Evolutionary conservation across 352 stramenopile genomes (phyloP).

Genomic region (Blastocystis sp.): DNA sequence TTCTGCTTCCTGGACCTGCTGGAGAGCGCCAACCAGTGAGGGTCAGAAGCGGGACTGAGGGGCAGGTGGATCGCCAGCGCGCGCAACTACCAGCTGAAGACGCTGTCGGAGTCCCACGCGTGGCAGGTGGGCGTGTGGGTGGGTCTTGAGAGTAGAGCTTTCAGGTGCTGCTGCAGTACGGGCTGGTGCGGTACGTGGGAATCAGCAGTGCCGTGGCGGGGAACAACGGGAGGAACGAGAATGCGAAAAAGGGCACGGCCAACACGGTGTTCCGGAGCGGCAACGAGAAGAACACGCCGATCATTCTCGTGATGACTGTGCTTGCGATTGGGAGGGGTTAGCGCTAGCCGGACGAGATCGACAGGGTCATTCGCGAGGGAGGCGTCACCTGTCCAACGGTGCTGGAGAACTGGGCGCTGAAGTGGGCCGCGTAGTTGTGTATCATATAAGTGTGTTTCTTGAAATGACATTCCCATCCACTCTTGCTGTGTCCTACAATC

Average conservation of each 20-base stretch:
- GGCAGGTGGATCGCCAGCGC: background rate
- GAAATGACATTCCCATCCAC: too few species aligned
- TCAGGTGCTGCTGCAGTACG: constrained; percentile 17
- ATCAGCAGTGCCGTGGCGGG: background rate
- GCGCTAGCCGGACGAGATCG: constrained; percentile 34
- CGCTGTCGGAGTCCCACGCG: background rate
- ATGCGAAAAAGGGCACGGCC: background rate
- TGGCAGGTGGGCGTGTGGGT: constrained; percentile 12
- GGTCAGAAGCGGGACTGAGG: background rate
- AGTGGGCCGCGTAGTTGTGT: constrained; percentile 19
- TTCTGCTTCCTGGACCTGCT: constrained; percentile 48
- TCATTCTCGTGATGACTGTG: constrained; percentile 17
- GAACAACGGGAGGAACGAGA: background rate
- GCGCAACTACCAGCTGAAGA: constrained; percentile 12
- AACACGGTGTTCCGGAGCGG: constrained; percentile 35
- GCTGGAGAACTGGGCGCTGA: constrained; percentile 44
- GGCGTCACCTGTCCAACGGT: background rate
- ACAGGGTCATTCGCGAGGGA: constrained; percentile 10
- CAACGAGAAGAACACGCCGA: constrained; percentile 30
- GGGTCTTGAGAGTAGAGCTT: constrained; percentile 18
- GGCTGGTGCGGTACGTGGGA: background rate
- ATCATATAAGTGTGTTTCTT: too few species aligned
- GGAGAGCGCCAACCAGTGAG: constrained; percentile 5
- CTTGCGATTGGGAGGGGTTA: background rate
- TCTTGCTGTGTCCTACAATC: too few species aligned